These are phyloP conservation scores for Flaveria bidentis DNA, from an alignment of 129 eudicot genomes.

Conservation along the genomic window DNA sequence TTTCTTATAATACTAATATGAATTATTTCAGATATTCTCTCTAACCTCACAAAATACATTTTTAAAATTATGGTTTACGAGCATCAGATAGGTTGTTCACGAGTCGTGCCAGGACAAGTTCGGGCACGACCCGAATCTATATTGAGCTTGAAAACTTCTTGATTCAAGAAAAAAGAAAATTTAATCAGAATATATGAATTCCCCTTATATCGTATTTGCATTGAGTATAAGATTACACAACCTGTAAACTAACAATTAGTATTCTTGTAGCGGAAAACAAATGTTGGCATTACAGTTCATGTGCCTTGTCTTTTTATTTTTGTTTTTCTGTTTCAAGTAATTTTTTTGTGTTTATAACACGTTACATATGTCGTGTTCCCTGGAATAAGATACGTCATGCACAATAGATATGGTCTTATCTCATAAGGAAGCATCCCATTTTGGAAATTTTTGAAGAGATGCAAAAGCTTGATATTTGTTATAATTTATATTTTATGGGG, in stretches of 20 bases:
- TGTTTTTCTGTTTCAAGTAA: neutral
- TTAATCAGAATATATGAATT: too few species aligned
- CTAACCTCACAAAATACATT: neutral
- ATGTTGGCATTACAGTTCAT: conserved; percentile 2
- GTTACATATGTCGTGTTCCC: conserved; percentile 2
- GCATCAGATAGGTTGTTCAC: too few species aligned
- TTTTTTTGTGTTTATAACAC: conserved; percentile 11
- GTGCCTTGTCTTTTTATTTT: neutral
- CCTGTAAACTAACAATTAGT: neutral
- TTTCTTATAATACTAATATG: neutral
- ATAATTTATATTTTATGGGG: too few species aligned
- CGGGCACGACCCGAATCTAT: too few species aligned
- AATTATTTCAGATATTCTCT: neutral
- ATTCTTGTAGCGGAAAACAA: neutral
- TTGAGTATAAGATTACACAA: neutral
- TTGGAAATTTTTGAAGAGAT: neutral
- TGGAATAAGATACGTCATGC: neutral
- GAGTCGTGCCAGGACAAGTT: too few species aligned
- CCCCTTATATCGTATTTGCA: too few species aligned
- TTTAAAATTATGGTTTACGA: neutral
- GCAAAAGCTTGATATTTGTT: neutral
- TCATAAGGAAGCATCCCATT: neutral
- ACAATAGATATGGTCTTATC: neutral
- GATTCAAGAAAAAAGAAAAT: too few species aligned
- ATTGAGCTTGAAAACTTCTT: too few species aligned